Base-by-base conservation (phyloP, 495 filamentous ascomycete species). In the Sordaria brevicollis region DNA sequence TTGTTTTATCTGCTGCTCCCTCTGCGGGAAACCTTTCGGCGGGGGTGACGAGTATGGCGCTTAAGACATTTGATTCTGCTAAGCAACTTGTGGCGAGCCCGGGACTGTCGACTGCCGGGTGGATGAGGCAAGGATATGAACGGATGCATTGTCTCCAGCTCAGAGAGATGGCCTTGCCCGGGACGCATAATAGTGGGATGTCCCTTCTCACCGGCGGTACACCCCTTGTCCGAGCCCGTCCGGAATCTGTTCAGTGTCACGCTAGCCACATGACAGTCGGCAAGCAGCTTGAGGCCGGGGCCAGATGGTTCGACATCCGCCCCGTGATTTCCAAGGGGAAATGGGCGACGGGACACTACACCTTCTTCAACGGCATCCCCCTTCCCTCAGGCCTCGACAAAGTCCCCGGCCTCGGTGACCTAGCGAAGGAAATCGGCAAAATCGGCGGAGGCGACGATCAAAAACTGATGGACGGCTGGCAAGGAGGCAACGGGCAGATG, bases 271-370 rank as follows among this genome's bases (percentile, higher is more conserved):
- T 57, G 49, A 57, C 49, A 5, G 49, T 57, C 4, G 49, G 49
- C 21, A 34, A 57, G 5, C 67, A 68, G 31, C 9, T 68, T 11
- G 37, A 57, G 39, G 31, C 29, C 0, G 67, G 67, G 5, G 67
- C 67, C 10, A n/a, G 67, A 2, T 68, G 67, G 67, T 68, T 68
- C 5, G 67, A 68, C 17, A 35, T 68, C n/a, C 36, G 67, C 15
- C 67, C 67, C 1, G 67, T 68, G 15, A 62, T 68, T 13, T 21
- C 67, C 1, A 39, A 39, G 8, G 67, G 67, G 3, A 54, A 68
- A 15, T 68, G 39, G 39, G 43, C 36, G 7, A 68, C 67, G 4
- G 67, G 67, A 7, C 67, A 68, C 5, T 68, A 68, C 10, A 57
- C 37, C 7, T 68, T 68, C 6, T 31, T 21, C 1, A 3, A 33